Conservation (phyloP, 1,284 basidiomycete genomes). For the Trametes pubescens region DNA sequence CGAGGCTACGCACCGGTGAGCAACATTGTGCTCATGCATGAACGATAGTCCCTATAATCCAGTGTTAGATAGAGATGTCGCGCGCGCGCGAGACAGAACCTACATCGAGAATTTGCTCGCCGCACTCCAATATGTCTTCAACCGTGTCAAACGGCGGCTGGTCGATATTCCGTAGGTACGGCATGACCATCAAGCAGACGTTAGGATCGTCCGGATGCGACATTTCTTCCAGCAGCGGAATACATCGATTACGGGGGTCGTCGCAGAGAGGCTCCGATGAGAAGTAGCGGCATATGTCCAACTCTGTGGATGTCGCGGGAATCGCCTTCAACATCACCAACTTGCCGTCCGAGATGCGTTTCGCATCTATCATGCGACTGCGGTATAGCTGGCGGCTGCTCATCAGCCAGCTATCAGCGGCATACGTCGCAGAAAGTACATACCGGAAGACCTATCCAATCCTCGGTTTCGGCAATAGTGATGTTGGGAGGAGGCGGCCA, state of each 20-base stretch:
- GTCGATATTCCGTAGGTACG: conserved; percentile 37
- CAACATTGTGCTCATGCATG: neutral
- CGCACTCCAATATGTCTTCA: conserved; percentile 39
- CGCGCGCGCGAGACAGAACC: neutral
- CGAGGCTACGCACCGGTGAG: neutral
- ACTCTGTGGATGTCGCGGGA: conserved; percentile 25
- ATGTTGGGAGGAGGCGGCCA: neutral
- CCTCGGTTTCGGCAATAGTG: too few species aligned
- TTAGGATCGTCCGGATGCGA: conserved; percentile 23
- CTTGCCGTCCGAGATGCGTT: conserved; percentile 31
- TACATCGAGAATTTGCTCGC: conserved; percentile 39
- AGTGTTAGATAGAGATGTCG: neutral
- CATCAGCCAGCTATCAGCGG: too few species aligned
- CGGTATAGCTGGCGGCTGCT: too few species aligned
- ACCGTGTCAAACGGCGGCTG: conserved; percentile 34
- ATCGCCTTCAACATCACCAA: conserved; percentile 38
- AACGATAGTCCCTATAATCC: neutral
- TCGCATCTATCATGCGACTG: conserved; percentile 39
- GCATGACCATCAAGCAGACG: conserved; percentile 41
- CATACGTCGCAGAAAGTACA: too few species aligned
- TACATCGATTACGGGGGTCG: conserved; percentile 41
- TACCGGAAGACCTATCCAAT: neutral
- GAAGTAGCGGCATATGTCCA: conserved; percentile 9
- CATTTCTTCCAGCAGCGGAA: conserved; percentile 43
- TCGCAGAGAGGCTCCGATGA: conserved; percentile 8